phyloP scores from a whole-genome alignment of 257 asterid species.

The Eustoma russellianum region DNA sequence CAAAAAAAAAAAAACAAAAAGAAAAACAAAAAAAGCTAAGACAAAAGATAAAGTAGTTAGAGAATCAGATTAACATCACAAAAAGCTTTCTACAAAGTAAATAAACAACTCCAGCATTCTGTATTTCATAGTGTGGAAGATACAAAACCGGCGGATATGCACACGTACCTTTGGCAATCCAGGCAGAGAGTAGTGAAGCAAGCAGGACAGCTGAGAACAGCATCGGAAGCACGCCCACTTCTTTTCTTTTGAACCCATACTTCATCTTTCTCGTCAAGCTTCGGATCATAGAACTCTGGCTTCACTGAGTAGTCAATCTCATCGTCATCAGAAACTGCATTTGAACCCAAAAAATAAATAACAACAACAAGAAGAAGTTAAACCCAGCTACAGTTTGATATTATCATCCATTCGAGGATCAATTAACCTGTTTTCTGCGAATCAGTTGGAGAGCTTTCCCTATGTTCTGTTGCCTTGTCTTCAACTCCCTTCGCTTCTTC shows the following conservation, averaged over 20 bases:
- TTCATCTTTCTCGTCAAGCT: constrained; percentile 64
- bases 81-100: no score
- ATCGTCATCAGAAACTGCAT: constrained; percentile 75
- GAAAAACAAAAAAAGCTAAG: no score
- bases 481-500: constrained; percentile 3
- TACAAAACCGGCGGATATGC: no score
- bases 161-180: constrained; percentile 72
- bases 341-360: constrained; percentile 5
- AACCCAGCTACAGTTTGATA: background rate
- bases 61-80: no score
- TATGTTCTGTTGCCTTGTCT: constrained; percentile 4
- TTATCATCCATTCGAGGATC: background rate
- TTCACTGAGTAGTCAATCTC: constrained; percentile 76
- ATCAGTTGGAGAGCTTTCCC: constrained; percentile 10
- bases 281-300: constrained; percentile 76
- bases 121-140: no score
- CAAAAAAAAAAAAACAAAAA: no score
- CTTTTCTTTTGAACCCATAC: constrained; percentile 66
- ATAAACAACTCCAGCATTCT: no score
- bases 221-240: constrained; percentile 62
- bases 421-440: constrained; percentile 21
- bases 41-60: no score
- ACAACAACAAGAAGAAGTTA: no score
- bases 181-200: constrained; percentile 86
- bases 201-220: constrained; percentile 92